Evolutionary conservation across 2,329 filamentous ascomycete genomes (phyloP), one percentile per base, ranked within the genome.

Genomic region (Aspergillus latus): DNA sequence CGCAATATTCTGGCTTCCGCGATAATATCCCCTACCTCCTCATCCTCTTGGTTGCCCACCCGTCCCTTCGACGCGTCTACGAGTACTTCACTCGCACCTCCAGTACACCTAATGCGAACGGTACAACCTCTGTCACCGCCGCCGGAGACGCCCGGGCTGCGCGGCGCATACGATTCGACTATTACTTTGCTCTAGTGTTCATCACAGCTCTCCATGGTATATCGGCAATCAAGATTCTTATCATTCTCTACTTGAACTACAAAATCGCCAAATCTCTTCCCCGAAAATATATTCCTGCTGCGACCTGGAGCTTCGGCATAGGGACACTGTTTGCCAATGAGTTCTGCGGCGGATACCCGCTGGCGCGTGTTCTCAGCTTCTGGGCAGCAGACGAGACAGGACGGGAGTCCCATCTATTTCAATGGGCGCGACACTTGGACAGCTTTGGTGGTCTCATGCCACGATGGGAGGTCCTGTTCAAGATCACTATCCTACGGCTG

Each of bases 401-500:
- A 1, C 71, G 78, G 8, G 75, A 77, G 15, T 75, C 78, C 6
- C 56, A 71, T 2, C 68, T 86, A 39, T 76, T 83, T 34, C 77
- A 80, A 16, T 88, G 88, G 79, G 92, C 86, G 7, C 77, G 79
- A 43, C 89, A 84, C 78, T 77, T 97, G 13, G 94, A 99, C 74
- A 80, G 82, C 51, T 88, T 88, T 62, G 86, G 90, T 6, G 94
- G 94, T 0, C 77, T 99, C n/a, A 86, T 96, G 70, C 81, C 88
- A 0, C 84, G 93, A 57, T 99, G 94, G 94, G 91, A 97, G 72
- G 87, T 99, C 15, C 82, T 97, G 4, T 99, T 99, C 81, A 99
- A 99, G 68, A 85, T 99, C 59, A 97, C 93, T 2, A 88, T 97
- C 28, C 78, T 99, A 54, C 87, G 94, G 4, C 80, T 97, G 47